phyloP scores from a whole-genome alignment of 2,329 filamentous ascomycete species.

The Fusarium verrucosum region DNA sequence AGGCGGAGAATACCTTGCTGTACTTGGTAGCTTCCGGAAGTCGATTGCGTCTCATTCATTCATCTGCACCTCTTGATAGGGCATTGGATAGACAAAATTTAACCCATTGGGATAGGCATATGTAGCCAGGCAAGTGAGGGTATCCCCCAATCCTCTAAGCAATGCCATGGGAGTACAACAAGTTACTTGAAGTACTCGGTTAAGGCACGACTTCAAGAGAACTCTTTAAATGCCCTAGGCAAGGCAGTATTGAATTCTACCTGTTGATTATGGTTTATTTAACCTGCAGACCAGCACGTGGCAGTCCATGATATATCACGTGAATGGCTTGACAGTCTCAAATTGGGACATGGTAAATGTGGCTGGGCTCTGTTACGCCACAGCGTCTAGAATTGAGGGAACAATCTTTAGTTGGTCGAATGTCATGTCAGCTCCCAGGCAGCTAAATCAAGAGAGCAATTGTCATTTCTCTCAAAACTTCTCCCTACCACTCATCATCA shows the following conservation, averaged over 20 bases:
- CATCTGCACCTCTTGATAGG: neutral
- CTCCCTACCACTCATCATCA: neutral
- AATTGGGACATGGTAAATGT: slow-evolving; percentile 19
- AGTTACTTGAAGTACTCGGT: neutral
- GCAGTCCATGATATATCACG: slow-evolving; percentile 1
- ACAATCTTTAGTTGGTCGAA: neutral
- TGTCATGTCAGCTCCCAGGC: neutral
- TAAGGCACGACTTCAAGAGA: no score
- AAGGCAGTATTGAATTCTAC: no score
- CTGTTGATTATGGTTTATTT: no score
- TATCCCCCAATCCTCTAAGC: neutral
- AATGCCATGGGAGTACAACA: neutral
- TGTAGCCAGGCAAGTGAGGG: neutral
- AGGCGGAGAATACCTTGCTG: no score
- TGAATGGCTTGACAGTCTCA: neutral
- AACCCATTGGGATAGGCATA: neutral
- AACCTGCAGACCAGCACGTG: slow-evolving; percentile 17
- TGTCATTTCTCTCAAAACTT: neutral
- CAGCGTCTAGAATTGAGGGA: neutral
- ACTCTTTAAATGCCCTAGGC: no score
- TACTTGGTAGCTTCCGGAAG: no score
- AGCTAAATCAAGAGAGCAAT: neutral
- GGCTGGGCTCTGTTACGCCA: slow-evolving; percentile 18
- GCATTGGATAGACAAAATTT: neutral
- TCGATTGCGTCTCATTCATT: neutral